Evolutionary conservation across 2,329 filamentous ascomycete species (phyloP).

Genomic region (Mycosphaerella sp.): DNA sequence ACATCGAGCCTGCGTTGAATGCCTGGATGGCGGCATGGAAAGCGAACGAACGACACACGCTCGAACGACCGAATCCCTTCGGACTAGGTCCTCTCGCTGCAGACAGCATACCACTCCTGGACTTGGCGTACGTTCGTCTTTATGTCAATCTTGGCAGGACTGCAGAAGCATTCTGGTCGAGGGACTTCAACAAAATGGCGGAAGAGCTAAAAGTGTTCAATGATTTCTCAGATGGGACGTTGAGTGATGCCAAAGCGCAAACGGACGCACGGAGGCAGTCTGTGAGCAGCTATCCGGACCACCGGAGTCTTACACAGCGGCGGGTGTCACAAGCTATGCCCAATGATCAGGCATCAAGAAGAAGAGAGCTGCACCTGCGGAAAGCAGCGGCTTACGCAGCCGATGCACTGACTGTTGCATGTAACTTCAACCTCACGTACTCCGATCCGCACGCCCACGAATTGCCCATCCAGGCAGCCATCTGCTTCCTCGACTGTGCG

Average conservation of each 20-base stretch:
- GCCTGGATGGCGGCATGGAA: conserved; percentile 94
- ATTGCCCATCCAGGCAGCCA: conserved; percentile 79
- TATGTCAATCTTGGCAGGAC: conserved; percentile 90
- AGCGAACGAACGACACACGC: conserved; percentile 73
- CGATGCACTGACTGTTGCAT: conserved; percentile 81
- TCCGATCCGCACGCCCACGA: conserved; percentile 77
- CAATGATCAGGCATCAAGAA: conserved; percentile 40
- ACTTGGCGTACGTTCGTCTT: conserved; percentile 84
- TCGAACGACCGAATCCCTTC: conserved; percentile 78
- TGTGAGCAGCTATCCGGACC: conserved; percentile 8
- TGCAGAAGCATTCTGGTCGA: conserved; percentile 90
- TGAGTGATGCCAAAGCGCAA: conserved; percentile 6
- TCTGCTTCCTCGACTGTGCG: conserved; percentile 90
- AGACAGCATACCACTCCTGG: conserved; percentile 83
- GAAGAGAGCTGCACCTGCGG: conserved; percentile 78
- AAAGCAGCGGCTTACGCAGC: conserved; percentile 95
- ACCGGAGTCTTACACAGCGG: conserved; percentile 28
- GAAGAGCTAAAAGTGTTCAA: conserved; percentile 74
- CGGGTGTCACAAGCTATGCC: conserved; percentile 18
- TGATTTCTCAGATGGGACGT: conserved; percentile 43
- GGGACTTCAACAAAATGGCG: conserved; percentile 87
- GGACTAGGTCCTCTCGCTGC: conserved; percentile 76
- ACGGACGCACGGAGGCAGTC: conserved; percentile 3
- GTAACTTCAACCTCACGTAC: conserved; percentile 78
- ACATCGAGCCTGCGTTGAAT: conserved; percentile 87